Evolutionary conservation across 768 basidiomycete genomes (phyloP).

Genomic region (Collybia sordida): DNA sequence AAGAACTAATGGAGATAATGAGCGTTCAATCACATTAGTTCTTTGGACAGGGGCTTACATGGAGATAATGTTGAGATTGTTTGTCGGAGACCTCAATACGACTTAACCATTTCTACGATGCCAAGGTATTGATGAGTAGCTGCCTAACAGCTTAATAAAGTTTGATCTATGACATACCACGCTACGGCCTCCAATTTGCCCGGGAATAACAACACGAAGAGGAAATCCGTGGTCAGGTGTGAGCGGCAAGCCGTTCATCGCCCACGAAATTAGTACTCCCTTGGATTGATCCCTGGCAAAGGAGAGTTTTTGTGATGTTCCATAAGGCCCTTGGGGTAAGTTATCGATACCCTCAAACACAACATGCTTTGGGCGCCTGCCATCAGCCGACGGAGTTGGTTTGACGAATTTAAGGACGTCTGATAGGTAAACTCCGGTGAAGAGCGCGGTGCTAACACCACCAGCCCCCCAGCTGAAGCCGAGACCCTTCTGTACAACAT

Average conservation of each 20-base stretch:
- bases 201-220: conserved; percentile 60
- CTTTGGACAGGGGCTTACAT: conserved; percentile 14
- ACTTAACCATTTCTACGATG: conserved; percentile 50
- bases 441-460: conserved; percentile 53
- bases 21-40: no score
- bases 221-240: conserved; percentile 68
- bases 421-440: conserved; percentile 57
- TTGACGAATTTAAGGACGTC: conserved; percentile 50
- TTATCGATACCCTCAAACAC: conserved; percentile 59
- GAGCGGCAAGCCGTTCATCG: conserved; percentile 60
- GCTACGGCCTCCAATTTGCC: conserved; percentile 60
- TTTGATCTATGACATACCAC: conserved; percentile 21
- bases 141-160: background rate
- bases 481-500: conserved; percentile 53
- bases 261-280: conserved; percentile 55
- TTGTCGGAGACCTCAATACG: conserved; percentile 48
- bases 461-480: conserved; percentile 59
- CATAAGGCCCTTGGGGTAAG: conserved; percentile 61
- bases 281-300: conserved; percentile 44
- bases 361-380: conserved; percentile 39
- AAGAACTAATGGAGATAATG: no score
- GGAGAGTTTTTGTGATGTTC: conserved; percentile 46
- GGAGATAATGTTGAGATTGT: conserved; percentile 55
- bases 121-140: background rate
- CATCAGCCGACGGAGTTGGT: conserved; percentile 28